Evolutionary conservation across 1,139 yeast genomes (phyloP).

Genomic region (Hansenula sp.): DNA sequence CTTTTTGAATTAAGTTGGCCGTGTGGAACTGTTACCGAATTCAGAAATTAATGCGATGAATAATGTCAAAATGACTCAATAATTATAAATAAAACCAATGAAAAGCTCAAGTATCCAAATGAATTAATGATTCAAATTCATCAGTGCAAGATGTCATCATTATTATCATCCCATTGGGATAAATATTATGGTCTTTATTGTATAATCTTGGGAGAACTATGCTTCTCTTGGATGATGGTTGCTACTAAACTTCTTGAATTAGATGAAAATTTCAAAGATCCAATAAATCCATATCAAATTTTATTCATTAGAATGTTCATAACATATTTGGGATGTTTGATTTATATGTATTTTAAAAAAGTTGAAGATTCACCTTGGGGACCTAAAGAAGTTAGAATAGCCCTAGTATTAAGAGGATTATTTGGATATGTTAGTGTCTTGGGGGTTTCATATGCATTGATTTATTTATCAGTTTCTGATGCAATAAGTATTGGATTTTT

Average conservation of each 20-base stretch:
- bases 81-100: too few species aligned
- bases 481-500: slow-evolving; percentile 74
- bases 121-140: too few species aligned
- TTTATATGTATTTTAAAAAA: slow-evolving; percentile 41
- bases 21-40: too few species aligned
- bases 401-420: slow-evolving; percentile 56
- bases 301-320: slow-evolving; percentile 69
- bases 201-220: not conserved
- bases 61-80: too few species aligned
- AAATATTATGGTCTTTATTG: not conserved
- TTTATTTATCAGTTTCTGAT: slow-evolving; percentile 65
- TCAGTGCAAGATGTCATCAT: too few species aligned
- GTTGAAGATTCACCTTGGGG: slow-evolving; percentile 68
- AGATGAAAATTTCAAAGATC: slow-evolving; percentile 17
- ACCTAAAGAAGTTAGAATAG: slow-evolving; percentile 48
- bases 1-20: too few species aligned
- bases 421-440: slow-evolving; percentile 75
- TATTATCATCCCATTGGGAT: not conserved
- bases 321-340: slow-evolving; percentile 60
- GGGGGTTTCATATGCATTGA: slow-evolving; percentile 65
- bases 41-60: too few species aligned
- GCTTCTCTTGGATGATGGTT: not conserved
- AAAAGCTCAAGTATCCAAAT: too few species aligned
- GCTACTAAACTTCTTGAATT: not conserved
- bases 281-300: slow-evolving; percentile 71